phyloP scores from a whole-genome alignment of 2,329 filamentous ascomycete species.

The Curvularia lunata region DNA sequence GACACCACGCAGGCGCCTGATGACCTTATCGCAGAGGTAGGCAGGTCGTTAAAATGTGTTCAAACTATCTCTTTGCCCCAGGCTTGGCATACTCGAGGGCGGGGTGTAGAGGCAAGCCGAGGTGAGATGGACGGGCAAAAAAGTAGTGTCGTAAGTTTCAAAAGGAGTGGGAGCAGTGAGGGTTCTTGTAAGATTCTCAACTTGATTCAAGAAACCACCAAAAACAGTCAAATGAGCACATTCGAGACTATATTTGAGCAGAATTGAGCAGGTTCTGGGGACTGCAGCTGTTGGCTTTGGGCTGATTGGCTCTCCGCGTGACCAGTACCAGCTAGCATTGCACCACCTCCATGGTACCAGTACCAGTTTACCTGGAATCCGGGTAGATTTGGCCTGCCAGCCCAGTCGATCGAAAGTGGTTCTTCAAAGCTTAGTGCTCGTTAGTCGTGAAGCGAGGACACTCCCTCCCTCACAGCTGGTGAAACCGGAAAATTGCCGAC shows the following conservation, averaged over 20 bases:
- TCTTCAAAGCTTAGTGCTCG: conserved; percentile 1
- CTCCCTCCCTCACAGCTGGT: no score
- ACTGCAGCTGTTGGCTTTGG: neutral
- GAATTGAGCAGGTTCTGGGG: conserved; percentile 18
- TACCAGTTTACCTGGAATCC: conserved; percentile 4
- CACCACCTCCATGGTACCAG: conserved; percentile 7
- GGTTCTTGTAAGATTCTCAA: conserved; percentile 5
- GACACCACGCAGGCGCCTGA: neutral
- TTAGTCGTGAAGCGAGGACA: neutral
- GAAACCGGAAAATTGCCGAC: no score
- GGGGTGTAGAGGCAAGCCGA: neutral
- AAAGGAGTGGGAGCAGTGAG: neutral
- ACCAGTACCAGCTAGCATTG: no score
- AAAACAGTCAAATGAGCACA: neutral
- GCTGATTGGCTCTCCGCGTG: conserved; percentile 11
- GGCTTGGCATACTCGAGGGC: conserved; percentile 14
- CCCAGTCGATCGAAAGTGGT: neutral
- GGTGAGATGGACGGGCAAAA: neutral
- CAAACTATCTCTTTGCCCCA: conserved; percentile 7
- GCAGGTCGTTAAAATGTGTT: no score
- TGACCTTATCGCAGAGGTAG: conserved; percentile 11
- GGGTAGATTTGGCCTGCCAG: neutral
- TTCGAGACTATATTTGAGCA: conserved; percentile 8
- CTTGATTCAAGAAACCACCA: neutral
- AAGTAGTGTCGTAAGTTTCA: neutral